Conservation (phyloP, 192 early-diverging fungal species). For the Coemansia sp. region DNA sequence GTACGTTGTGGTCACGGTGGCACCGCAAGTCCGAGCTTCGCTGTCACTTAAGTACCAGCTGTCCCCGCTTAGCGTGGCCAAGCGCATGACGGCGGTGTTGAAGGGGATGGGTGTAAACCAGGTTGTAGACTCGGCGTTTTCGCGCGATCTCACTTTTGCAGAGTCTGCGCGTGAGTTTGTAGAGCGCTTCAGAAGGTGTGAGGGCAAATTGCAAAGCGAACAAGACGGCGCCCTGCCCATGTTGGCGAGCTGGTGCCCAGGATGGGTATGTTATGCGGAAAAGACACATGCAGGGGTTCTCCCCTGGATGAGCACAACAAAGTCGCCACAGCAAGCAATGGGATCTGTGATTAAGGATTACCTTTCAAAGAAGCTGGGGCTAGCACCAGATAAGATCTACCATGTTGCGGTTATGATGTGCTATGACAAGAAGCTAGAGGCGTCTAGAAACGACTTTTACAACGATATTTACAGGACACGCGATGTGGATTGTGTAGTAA, state of each 20-base stretch:
- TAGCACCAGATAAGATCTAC: constrained; percentile 76
- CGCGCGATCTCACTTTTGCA: constrained; percentile 82
- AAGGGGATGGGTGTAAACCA: constrained; percentile 79
- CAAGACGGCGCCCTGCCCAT: constrained; percentile 54
- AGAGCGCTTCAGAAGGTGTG: constrained; percentile 58
- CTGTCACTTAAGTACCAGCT: constrained; percentile 83
- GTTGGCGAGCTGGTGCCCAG: constrained; percentile 67
- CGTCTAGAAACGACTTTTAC: constrained; percentile 90
- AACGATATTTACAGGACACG: constrained; percentile 75
- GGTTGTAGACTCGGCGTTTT: constrained; percentile 88
- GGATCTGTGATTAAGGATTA: constrained; percentile 89
- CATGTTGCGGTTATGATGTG: constrained; percentile 98
- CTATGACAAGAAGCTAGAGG: constrained; percentile 99
- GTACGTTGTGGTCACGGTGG: constrained; percentile 79
- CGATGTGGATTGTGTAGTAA: constrained; percentile 96
- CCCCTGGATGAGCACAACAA: constrained; percentile 83
- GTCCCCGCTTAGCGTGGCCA: constrained; percentile 66
- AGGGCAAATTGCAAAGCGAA: constrained; percentile 25
- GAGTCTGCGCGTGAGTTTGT: constrained; percentile 91
- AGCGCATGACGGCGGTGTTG: constrained; percentile 72
- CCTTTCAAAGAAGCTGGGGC: constrained; percentile 63
- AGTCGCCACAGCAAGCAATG: constrained; percentile 98
- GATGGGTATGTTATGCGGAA: constrained; percentile 99
- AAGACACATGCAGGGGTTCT: constrained; percentile 92
- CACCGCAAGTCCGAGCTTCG: constrained; percentile 89